Conservation (phyloP, 225 moss, liverwort and hornwort genomes). For the Pseudisothecium myosuroides region DNA sequence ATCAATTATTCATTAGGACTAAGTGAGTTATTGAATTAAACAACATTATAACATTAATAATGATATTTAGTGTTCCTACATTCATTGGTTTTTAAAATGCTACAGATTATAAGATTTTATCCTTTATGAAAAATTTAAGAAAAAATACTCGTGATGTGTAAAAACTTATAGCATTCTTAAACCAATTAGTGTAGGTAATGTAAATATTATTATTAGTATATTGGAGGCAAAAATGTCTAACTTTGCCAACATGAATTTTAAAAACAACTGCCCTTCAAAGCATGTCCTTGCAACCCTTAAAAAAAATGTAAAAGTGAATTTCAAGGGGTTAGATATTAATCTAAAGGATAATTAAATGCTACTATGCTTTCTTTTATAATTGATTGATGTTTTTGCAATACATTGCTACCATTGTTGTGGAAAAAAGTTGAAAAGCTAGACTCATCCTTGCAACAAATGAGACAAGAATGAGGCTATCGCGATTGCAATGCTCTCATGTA, state of each 20-base stretch:
- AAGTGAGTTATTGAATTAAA: neutral
- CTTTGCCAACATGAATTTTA: accelerated
- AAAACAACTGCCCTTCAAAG: neutral
- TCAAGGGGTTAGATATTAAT: neutral
- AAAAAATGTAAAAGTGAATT: neutral
- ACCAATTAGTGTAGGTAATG: neutral
- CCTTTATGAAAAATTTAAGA: neutral
- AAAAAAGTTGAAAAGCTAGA: neutral
- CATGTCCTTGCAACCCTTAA: accelerated
- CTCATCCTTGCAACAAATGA: accelerated
- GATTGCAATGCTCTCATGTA: neutral
- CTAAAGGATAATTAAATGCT: too few species aligned
- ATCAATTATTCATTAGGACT: neutral
- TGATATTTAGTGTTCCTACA: neutral
- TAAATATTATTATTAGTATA: neutral
- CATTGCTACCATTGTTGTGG: accelerated
- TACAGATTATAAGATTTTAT: neutral
- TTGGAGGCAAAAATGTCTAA: accelerated
- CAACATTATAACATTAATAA: neutral
- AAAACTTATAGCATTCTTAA: neutral
- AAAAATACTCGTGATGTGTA: neutral
- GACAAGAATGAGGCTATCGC: neutral
- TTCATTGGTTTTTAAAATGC: neutral
- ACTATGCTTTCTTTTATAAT: too few species aligned
- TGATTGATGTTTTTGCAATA: neutral